phyloP scores from a whole-genome alignment of 148 eudicot species.

The Linanthus parryae region DNA sequence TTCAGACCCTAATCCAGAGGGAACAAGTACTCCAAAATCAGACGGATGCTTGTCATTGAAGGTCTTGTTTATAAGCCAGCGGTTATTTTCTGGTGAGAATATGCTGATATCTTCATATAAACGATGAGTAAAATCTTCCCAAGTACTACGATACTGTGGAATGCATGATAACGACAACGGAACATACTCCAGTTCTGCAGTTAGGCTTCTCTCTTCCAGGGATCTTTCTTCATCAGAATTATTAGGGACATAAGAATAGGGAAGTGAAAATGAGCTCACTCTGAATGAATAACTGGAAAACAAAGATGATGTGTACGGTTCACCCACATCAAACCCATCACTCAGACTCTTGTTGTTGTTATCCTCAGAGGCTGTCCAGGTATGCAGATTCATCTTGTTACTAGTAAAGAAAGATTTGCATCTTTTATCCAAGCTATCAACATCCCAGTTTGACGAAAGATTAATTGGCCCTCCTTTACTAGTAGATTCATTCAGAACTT shows the following conservation, averaged over 20 bases:
- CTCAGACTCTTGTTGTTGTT: slow-evolving; percentile 10
- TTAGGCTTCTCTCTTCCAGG: slow-evolving; percentile 13
- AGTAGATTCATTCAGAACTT: slow-evolving; percentile 18
- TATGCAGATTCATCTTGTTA: slow-evolving; percentile 6
- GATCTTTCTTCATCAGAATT: slow-evolving; percentile 14
- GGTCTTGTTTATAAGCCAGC: slow-evolving; percentile 12
- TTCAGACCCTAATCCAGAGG: slow-evolving; percentile 18
- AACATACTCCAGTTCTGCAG: slow-evolving; percentile 13
- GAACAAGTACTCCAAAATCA: slow-evolving; percentile 18
- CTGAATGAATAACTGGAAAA: slow-evolving; percentile 7
- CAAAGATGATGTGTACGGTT: slow-evolving; percentile 9
- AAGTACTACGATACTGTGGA: slow-evolving; percentile 15
- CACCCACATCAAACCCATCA: slow-evolving; percentile 3
- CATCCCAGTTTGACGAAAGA: slow-evolving; percentile 43
- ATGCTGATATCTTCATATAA: slow-evolving; percentile 7
- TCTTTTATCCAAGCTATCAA: slow-evolving; percentile 9
- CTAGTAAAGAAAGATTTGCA: slow-evolving; percentile 3
- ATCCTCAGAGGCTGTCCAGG: slow-evolving; percentile 15
- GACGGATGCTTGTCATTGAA: slow-evolving; percentile 10
- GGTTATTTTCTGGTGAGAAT: slow-evolving; percentile 17
- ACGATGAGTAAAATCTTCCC: slow-evolving; percentile 15
- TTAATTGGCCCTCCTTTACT: slow-evolving; percentile 13
- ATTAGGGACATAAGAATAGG: slow-evolving; percentile 10
- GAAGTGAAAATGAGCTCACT: slow-evolving; percentile 7
- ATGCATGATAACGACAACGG: slow-evolving; percentile 22